A percentile compares a stretch with the other conserved stretches of the same genome.
Evolutionary conservation across 164 flowering plant genomes (phyloP).

Genomic region (Nelumbo lutea): DNA sequence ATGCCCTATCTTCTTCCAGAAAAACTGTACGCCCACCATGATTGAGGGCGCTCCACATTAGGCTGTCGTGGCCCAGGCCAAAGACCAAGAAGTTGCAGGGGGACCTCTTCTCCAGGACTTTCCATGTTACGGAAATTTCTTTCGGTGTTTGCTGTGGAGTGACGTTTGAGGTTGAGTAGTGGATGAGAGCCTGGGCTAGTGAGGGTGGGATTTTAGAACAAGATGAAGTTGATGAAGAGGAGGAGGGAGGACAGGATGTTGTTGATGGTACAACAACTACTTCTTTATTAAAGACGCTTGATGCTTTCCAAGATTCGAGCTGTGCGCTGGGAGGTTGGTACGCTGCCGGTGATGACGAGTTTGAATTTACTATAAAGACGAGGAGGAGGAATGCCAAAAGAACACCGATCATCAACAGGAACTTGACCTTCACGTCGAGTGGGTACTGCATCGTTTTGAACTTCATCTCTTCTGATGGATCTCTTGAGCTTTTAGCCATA

Average conservation of each 20-base stretch:
- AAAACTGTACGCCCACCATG: slow-evolving; percentile 74
- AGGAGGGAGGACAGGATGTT: slow-evolving; percentile 18
- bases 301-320: slow-evolving; percentile 7
- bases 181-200: slow-evolving; percentile 42
- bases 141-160: slow-evolving; percentile 71
- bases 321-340: slow-evolving; percentile 10
- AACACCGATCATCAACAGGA: slow-evolving; percentile 18
- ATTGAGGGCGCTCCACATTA: slow-evolving; percentile 83
- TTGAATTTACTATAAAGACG: slow-evolving; percentile 40
- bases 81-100: slow-evolving; percentile 93
- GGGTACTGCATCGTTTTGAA: slow-evolving; percentile 30
- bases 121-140: slow-evolving; percentile 54
- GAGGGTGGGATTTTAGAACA: slow-evolving; percentile 56
- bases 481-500: background rate
- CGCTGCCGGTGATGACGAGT: slow-evolving; percentile 28
- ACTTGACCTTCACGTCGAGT: slow-evolving; percentile 33
- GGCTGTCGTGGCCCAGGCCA: slow-evolving; percentile 87
- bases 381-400: slow-evolving; percentile 35
- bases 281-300: slow-evolving; percentile 7
- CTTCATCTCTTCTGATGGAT: slow-evolving; percentile 24
- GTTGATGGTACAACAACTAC: slow-evolving; percentile 5
- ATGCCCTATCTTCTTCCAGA: slow-evolving; percentile 70
- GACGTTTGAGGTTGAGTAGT: slow-evolving; percentile 57
- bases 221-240: slow-evolving; percentile 12
- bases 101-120: slow-evolving; percentile 45